These are phyloP conservation scores for Terfezia claveryi DNA, from an alignment of 495 filamentous ascomycete species.

Conservation along the genomic window DNA sequence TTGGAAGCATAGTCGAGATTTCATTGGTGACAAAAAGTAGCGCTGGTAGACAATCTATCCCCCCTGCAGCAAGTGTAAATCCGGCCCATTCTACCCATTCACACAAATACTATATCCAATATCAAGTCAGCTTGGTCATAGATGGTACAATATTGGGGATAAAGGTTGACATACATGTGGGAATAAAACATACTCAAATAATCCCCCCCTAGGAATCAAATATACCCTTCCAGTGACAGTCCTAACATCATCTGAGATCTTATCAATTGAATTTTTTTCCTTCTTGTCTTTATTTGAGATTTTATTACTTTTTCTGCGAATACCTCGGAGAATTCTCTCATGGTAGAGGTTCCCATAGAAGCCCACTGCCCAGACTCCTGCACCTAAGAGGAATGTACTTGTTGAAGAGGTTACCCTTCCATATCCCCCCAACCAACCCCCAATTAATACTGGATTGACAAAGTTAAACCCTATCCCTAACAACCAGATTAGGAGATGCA, in stretches of 20 bases:
- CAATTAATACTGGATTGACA: conserved; percentile 52
- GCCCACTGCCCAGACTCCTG: conserved; percentile 34
- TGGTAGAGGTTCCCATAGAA: conserved; percentile 65
- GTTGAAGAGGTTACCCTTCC: conserved; percentile 31
- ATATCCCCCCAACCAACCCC: conserved; percentile 59
- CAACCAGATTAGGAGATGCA: conserved; percentile 4
- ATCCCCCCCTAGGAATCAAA: conserved; percentile 57
- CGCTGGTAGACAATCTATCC: neutral
- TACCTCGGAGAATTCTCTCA: conserved; percentile 55
- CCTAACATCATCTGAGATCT: conserved; percentile 8
- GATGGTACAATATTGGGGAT: too few relatives aligned
- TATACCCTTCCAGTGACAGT: conserved; percentile 57
- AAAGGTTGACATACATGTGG: conserved; percentile 32
- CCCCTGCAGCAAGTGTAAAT: conserved; percentile 38
- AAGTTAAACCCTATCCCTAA: conserved; percentile 42
- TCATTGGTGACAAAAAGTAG: neutral
- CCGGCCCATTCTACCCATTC: conserved; percentile 96
- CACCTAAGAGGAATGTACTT: conserved; percentile 26
- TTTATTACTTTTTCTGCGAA: conserved; percentile 29
- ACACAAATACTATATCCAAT: conserved; percentile 35
- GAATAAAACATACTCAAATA: conserved; percentile 66
- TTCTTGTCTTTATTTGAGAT: conserved; percentile 15
- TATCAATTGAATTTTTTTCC: conserved; percentile 11
- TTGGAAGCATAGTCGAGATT: neutral
- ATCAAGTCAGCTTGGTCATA: too few relatives aligned